Conservation (phyloP, 352 stramenopile species). For the Phytopythium sindhum region DNA sequence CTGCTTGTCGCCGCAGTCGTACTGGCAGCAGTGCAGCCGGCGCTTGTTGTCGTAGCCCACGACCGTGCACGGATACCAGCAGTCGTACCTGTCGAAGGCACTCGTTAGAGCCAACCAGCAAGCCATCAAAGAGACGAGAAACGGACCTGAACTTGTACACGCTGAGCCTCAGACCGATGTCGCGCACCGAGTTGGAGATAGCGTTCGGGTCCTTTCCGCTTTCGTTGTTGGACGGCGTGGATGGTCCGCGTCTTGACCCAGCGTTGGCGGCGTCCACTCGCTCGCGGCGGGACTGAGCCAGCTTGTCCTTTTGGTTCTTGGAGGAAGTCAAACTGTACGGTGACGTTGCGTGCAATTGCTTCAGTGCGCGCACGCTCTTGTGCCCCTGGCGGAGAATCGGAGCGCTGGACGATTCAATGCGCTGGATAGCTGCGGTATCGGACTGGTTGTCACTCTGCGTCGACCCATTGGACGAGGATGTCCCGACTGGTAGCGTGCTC, state of each 20-base stretch:
- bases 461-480: neutral
- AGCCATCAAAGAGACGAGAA: neutral
- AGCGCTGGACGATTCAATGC: neutral
- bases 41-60: slow-evolving; percentile 72
- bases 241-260: neutral
- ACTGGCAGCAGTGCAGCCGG: slow-evolving; percentile 73
- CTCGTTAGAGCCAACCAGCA: neutral
- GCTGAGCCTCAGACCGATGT: slow-evolving; percentile 60
- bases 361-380: slow-evolving; percentile 62
- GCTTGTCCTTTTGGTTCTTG: slow-evolving; percentile 12
- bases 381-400: slow-evolving; percentile 60
- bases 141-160: slow-evolving; percentile 64
- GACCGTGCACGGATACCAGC: slow-evolving; percentile 77
- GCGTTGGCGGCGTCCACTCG: neutral
- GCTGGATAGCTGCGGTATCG: slow-evolving; percentile 3
- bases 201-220: slow-evolving; percentile 7
- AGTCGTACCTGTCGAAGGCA: slow-evolving; percentile 49
- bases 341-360: slow-evolving; percentile 53
- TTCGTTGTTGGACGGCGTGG: neutral
- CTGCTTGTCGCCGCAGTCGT: slow-evolving; percentile 82
- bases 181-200: slow-evolving; percentile 44
- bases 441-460: slow-evolving; percentile 15
- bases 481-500: neutral
- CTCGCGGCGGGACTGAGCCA: slow-evolving; percentile 1
- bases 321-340: slow-evolving; percentile 45